Evolutionary conservation across 2,329 filamentous ascomycete genomes (phyloP), one percentile per base, ranked within the genome.

Genomic region (Phoma sp.): DNA sequence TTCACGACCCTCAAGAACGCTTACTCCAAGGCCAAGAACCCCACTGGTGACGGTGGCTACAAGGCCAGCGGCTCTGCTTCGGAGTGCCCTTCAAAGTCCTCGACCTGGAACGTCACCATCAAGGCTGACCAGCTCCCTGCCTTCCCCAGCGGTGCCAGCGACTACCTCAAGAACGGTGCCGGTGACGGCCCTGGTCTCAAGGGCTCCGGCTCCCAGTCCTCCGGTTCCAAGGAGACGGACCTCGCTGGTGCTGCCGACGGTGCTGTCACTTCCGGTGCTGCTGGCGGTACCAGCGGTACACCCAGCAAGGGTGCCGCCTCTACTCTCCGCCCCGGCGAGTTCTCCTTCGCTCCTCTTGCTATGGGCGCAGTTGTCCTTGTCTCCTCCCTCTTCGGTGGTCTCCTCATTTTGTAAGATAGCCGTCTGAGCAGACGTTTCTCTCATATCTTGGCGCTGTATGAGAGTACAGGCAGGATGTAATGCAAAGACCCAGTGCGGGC

Each of bases 21-120:
- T 26, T 80, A 83, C 64, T 58, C 72, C 1, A 77, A 78, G 57
- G 83, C 82, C 61, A 67, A 76, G 43, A 76, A 79, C 67, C 84
- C 85, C 37, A 56, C 61, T 21, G 85, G 83, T 39, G 80, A 86
- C 64, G 85, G 85, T 57, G 82, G 83, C 56, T 87, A 85, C 78
- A 84, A 85, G 74, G 64, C 76, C 45, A 80, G 75, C 60, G 83
- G 82, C 56, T 68, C 75, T 57, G 71, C 83, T 46, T 83, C 79
- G 62, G 65, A 75, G 17, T 88, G 85, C 77, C 86, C 85, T 21
- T 56, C 72, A 20, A 74, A 81, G 67, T 78, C 79, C 58, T 64
- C 69, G 59, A 83, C 80, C 68, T 88, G 84, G 84, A 76, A 86
- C 47, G 83, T 87, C 48, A 74, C 67, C 26, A 67, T 73, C 37